phyloP scores from a whole-genome alignment of 345 rosid genomes.

The Melaleuca quinquenervia region DNA sequence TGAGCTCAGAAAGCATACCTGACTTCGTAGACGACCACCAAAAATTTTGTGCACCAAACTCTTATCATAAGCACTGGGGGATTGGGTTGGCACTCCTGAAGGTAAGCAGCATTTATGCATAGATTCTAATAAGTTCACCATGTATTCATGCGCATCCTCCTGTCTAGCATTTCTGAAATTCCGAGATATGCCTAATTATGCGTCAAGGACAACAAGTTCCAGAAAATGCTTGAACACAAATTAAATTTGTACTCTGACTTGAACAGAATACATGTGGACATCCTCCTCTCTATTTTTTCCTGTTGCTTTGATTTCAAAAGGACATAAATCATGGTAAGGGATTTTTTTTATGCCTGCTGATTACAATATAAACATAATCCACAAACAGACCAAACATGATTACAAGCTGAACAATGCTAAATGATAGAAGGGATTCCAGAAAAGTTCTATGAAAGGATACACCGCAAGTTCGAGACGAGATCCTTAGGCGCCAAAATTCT shows the following conservation, averaged over 20 bases:
- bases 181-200: constrained; percentile 69
- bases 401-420: neutral
- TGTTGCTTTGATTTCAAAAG: neutral
- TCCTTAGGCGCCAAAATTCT: constrained; percentile 68
- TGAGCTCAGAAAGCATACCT: constrained; percentile 30
- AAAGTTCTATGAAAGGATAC: constrained; percentile 44
- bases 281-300: neutral
- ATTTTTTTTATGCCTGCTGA: neutral
- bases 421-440: neutral
- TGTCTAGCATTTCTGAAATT: constrained; percentile 72
- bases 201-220: constrained; percentile 19
- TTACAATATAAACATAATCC: neutral
- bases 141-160: constrained; percentile 97
- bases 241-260: neutral
- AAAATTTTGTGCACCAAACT: constrained; percentile 95
- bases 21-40: constrained; percentile 91
- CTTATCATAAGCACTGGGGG: constrained; percentile 78
- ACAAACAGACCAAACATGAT: neutral
- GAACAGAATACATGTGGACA: neutral
- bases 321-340: neutral
- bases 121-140: constrained; percentile 89
- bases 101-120: constrained; percentile 98
- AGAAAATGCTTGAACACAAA: neutral
- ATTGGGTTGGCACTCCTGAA: constrained; percentile 83
- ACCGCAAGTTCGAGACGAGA: constrained; percentile 81